Conservation (phyloP, 768 basidiomycete genomes). For the Calocera viscosa region DNA sequence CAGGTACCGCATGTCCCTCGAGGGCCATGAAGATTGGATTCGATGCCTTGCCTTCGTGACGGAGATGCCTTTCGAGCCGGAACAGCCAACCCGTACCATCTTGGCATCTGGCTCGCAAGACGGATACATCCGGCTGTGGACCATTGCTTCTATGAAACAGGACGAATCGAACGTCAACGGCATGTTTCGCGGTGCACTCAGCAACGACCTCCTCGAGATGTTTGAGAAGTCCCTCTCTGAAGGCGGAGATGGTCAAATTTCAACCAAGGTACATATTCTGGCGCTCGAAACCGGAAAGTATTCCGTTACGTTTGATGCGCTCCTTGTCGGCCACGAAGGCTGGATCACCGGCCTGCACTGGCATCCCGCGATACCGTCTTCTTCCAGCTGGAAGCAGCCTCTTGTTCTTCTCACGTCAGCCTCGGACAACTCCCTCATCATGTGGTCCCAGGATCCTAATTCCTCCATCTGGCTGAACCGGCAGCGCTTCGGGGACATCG, state of each 20-base stretch:
- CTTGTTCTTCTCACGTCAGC: constrained; percentile 79
- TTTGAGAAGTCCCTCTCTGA: constrained; percentile 76
- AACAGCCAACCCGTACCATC: constrained; percentile 35
- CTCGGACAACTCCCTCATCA: constrained; percentile 85
- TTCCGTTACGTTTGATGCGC: constrained; percentile 80
- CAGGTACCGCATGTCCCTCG: constrained; percentile 22
- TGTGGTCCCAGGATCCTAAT: constrained; percentile 64
- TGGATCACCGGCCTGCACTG: constrained; percentile 82
- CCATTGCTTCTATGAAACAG: constrained; percentile 45
- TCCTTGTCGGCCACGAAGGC: constrained; percentile 92
- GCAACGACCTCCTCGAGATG: constrained; percentile 58
- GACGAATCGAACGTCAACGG: constrained; percentile 19
- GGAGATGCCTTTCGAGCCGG: constrained; percentile 23
- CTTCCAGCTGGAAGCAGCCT: constrained; percentile 16
- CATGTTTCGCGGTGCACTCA: constrained; percentile 17
- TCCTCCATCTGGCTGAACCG: constrained; percentile 78
- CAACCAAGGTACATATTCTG: constrained; percentile 24
- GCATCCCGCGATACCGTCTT: constrained; percentile 36
- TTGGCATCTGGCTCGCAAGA: constrained; percentile 95
- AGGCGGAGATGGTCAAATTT: constrained; percentile 75
- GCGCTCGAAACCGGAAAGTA: constrained; percentile 31
- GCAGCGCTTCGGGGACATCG: constrained; percentile 88
- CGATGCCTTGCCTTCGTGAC: constrained; percentile 54
- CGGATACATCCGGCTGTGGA: constrained; percentile 86
- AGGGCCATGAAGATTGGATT: constrained; percentile 95